phyloP scores from a whole-genome alignment of 495 filamentous ascomycete species.

The Aspergillus heteromorphus region DNA sequence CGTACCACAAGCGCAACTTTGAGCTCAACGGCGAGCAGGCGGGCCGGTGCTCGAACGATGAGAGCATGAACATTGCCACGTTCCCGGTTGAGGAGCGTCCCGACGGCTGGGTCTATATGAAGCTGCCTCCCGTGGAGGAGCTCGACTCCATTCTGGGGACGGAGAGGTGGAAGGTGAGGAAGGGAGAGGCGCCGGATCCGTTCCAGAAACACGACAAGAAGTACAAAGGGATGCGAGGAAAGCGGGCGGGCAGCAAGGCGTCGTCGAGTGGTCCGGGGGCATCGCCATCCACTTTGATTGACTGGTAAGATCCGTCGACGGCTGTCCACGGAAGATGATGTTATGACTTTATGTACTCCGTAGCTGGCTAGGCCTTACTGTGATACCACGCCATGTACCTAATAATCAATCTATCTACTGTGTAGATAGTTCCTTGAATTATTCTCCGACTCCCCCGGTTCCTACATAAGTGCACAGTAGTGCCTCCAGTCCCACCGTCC shows the following conservation, averaged over 20 bases:
- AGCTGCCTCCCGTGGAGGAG: slow-evolving; percentile 80
- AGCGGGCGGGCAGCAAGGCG: slow-evolving; percentile 50
- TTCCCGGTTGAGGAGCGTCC: slow-evolving; percentile 75
- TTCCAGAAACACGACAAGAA: slow-evolving; percentile 68
- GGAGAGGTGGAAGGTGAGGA: slow-evolving; percentile 74
- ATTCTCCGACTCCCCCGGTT: no score
- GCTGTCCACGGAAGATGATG: background rate
- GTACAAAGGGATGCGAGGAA: slow-evolving; percentile 51
- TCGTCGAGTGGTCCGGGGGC: slow-evolving; percentile 35
- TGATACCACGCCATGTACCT: background rate
- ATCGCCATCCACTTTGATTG: slow-evolving; percentile 51
- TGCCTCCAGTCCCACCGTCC: no score
- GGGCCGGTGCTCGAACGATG: slow-evolving; percentile 75
- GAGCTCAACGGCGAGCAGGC: slow-evolving; percentile 62
- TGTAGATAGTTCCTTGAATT: no score
- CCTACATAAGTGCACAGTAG: no score
- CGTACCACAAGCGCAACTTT: slow-evolving; percentile 91
- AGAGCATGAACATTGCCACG: slow-evolving; percentile 72
- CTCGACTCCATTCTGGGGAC: slow-evolving; percentile 80
- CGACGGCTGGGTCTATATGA: slow-evolving; percentile 80
- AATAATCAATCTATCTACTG: background rate
- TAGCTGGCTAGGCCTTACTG: background rate
- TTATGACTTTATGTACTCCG: slow-evolving; percentile 3
- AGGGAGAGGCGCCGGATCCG: slow-evolving; percentile 57
- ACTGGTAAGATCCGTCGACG: slow-evolving; percentile 52